Percentiles rank a stretch among this genome's conserved stretches.
These are phyloP conservation scores for Candida oleophila DNA, from an alignment of 805 yeast genomes.

Conservation along the genomic window DNA sequence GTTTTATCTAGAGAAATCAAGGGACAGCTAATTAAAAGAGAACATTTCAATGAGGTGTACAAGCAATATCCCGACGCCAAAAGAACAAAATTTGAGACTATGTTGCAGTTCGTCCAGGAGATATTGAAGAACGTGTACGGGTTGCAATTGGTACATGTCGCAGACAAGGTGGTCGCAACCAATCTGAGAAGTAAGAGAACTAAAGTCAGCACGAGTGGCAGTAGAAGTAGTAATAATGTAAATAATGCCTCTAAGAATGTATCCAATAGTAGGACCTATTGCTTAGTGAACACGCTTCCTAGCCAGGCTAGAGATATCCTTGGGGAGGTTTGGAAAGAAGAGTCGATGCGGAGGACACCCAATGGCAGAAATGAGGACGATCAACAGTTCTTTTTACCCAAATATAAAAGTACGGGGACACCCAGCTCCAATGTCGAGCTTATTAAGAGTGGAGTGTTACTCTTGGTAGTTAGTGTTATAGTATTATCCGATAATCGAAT, in stretches of 20 bases:
- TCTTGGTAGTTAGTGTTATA: conserved; percentile 27
- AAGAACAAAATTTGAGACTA: conserved; percentile 12
- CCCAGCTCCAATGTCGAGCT: conserved; percentile 26
- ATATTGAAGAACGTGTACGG: conserved; percentile 27
- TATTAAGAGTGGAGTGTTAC: conserved; percentile 29
- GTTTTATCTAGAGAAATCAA: conserved; percentile 21
- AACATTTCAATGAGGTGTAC: conserved; percentile 16
- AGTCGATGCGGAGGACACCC: conserved; percentile 3
- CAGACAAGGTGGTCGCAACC: conserved; percentile 5
- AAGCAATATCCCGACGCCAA: conserved; percentile 1
- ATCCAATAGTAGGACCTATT: conserved; percentile 12
- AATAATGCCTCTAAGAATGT: conserved; percentile 1
- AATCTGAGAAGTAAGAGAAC: conserved; percentile 4
- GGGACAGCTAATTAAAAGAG: conserved; percentile 22
- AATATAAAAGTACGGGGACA: conserved; percentile 12
- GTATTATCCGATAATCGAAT: conserved; percentile 32
- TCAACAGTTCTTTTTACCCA: conserved; percentile 24
- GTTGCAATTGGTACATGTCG: conserved; percentile 19
- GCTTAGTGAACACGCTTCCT: conserved; percentile 21
- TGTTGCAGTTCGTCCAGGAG: conserved; percentile 15
- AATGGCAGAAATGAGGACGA: conserved; percentile 11
- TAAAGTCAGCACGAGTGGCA: not conserved
- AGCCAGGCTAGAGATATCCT: conserved; percentile 20
- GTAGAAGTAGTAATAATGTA: not conserved
- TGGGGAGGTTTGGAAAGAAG: conserved; percentile 23